Conservation (phyloP, 2,329 filamentous ascomycete species). For the Trichoderma citrinoviride region DNA sequence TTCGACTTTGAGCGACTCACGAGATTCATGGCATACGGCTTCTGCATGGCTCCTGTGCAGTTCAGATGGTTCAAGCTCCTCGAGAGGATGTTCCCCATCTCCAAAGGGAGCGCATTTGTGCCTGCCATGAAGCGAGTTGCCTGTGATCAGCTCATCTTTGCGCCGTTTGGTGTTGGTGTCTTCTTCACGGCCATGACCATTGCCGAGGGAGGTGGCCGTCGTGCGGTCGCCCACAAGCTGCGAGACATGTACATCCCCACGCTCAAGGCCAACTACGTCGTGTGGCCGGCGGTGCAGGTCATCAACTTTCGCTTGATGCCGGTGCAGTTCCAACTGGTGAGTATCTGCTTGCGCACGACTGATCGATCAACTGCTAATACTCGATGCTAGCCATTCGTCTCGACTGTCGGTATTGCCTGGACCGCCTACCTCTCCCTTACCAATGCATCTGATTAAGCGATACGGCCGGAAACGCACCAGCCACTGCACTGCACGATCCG, state of each 20-base stretch:
- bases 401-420: slow-evolving; percentile 94
- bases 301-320: slow-evolving; percentile 96
- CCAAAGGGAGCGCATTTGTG: slow-evolving; percentile 67
- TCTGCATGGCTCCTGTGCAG: slow-evolving; percentile 91
- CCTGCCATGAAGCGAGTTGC: slow-evolving; percentile 88
- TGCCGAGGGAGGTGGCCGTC: slow-evolving; percentile 82
- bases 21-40: slow-evolving; percentile 95
- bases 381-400: slow-evolving; percentile 79
- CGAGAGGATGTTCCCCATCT: slow-evolving; percentile 77
- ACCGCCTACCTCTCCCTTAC: slow-evolving; percentile 92
- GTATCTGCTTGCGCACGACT: slow-evolving; percentile 37
- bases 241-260: slow-evolving; percentile 92
- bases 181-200: slow-evolving; percentile 98
- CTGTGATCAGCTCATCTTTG: slow-evolving; percentile 90
- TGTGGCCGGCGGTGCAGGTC: slow-evolving; percentile 95
- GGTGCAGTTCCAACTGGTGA: slow-evolving; percentile 91
- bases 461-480: background rate
- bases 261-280: slow-evolving; percentile 89
- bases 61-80: slow-evolving; percentile 95
- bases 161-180: slow-evolving; percentile 77
- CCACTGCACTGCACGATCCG: background rate
- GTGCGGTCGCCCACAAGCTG: slow-evolving; percentile 79
- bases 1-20: slow-evolving; percentile 96
- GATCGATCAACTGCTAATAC: slow-evolving; percentile 18
- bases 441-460: slow-evolving; percentile 69